A percentile compares a stretch with the other conserved stretches of the same genome.
Conservation (phyloP, 352 stramenopile genomes). For the Chrysophaeum taylorii region DNA sequence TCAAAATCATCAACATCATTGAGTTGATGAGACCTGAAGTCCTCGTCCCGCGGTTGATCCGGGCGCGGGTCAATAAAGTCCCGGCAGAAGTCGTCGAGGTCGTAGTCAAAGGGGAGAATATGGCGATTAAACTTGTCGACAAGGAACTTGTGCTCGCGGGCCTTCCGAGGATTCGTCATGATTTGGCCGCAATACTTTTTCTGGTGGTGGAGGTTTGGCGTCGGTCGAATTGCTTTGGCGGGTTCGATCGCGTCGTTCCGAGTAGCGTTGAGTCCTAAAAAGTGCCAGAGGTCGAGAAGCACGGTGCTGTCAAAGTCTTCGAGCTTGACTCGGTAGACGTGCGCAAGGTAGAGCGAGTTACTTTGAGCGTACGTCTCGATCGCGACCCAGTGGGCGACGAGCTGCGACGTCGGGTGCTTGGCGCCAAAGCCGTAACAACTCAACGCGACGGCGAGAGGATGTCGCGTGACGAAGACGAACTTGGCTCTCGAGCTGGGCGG, state of each 20-base stretch:
- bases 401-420: neutral
- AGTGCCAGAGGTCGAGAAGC: neutral
- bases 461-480: neutral
- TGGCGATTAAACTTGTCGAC: neutral
- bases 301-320: neutral
- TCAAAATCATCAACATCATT: too few relatives aligned
- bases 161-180: neutral
- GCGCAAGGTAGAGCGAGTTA: neutral
- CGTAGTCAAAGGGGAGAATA: too few relatives aligned
- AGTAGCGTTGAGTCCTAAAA: neutral
- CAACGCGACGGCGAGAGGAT: neutral
- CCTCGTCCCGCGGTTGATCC: too few relatives aligned
- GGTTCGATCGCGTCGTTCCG: neutral
- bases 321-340: neutral
- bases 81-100: too few relatives aligned
- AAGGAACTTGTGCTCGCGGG: neutral
- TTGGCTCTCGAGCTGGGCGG: neutral
- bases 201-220: neutral
- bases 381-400: conserved; percentile 1
- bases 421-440: too few relatives aligned
- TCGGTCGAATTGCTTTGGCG: neutral
- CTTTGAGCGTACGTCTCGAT: neutral
- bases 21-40: too few relatives aligned
- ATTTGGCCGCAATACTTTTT: neutral
- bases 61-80: too few relatives aligned